Evolutionary conservation across 371 early-diverging fungal genomes (phyloP).

Genomic region (Entomophthora muscae): DNA sequence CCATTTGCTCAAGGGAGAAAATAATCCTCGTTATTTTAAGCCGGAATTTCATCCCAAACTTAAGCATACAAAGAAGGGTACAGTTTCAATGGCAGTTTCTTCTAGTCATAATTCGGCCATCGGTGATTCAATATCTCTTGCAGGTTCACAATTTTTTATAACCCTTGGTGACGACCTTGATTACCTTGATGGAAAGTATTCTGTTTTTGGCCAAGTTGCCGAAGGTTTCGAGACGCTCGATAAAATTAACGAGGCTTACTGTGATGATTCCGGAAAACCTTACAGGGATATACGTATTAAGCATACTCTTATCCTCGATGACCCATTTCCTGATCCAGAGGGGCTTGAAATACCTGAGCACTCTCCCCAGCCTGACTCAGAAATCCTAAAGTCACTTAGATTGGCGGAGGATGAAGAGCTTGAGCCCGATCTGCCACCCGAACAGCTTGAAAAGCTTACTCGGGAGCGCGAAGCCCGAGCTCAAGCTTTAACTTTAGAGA

Average conservation of each 20-base stretch:
- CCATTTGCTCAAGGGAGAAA: slow-evolving; percentile 27
- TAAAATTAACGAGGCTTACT: slow-evolving; percentile 48
- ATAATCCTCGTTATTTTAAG: slow-evolving; percentile 40
- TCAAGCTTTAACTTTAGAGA: slow-evolving; percentile 84
- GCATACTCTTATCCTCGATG: slow-evolving; percentile 84
- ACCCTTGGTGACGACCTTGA: slow-evolving; percentile 68
- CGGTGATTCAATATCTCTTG: slow-evolving; percentile 27
- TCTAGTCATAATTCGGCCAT: slow-evolving; percentile 12
- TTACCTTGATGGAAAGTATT: slow-evolving; percentile 92
- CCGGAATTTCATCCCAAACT: slow-evolving; percentile 72
- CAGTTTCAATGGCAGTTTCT: slow-evolving; percentile 70
- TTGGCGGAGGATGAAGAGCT: slow-evolving; percentile 73
- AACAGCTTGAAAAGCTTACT: slow-evolving; percentile 43
- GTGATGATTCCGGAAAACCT: slow-evolving; percentile 58
- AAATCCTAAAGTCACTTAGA: slow-evolving; percentile 52
- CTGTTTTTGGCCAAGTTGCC: slow-evolving; percentile 91
- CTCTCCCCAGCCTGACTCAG: slow-evolving; percentile 68
- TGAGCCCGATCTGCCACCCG: slow-evolving; percentile 42
- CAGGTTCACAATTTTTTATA: slow-evolving; percentile 92
- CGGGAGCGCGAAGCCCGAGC: slow-evolving; percentile 68
- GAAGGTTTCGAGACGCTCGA: slow-evolving; percentile 88
- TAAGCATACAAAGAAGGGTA: slow-evolving; percentile 68
- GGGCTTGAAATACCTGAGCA: slow-evolving; percentile 45
- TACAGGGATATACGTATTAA: slow-evolving; percentile 78
- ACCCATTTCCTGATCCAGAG: slow-evolving; percentile 80